Evolutionary conservation across 2,329 filamentous ascomycete genomes (phyloP), one percentile per base, ranked within the genome.

Genomic region (Colletotrichum somersetense): DNA sequence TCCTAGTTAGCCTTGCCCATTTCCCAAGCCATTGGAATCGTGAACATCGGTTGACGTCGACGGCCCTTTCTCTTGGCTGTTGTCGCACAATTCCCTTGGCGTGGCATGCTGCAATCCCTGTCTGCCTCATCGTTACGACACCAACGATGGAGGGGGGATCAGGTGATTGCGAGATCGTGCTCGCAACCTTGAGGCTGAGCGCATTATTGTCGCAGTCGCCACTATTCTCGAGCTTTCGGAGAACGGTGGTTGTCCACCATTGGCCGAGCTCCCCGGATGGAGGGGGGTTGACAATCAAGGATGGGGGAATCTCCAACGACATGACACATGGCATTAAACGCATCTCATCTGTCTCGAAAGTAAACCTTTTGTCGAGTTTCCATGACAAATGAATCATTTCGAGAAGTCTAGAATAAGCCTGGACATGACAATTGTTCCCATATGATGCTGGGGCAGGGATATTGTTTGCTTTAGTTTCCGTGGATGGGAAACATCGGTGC

Each of bases 41-140:
- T 61, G n/a, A 50, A 61, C 59, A 50, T 69, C 55, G 23, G 42
- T 55, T 57, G 46, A 61, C 55, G 66, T 48, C 30, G 40, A 42
- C 53, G 66, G 55, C 46, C 26, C 40, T 38, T 35, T 65, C 66
- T 69, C 66, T 23, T 72, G 58, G 69, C 64, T 48, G 55, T 48
- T 50, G 70, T 72, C 66, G 59, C 70, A 40, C 46, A 30, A 35
- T 52, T 3, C n/a, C 42, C 46, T 69, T 72, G 69, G 69, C 66
- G 40, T 42, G 16, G 35, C 58, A 42, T 44, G 42, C 10, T 23
- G 52, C 33, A 26, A 6, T 33, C 26, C 16, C 35, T 50, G 56
- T 55, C 59, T 56, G 59, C 38, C 55, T 59, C 53, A 53, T 20
- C 44, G 48, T 52, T 48, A 65, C 48, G 48, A 56, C 26, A 69